Percentiles rank a stretch among this genome's conserved stretches.
phyloP scores from a whole-genome alignment of 768 basidiomycete species.

The Boletus coccyginus region DNA sequence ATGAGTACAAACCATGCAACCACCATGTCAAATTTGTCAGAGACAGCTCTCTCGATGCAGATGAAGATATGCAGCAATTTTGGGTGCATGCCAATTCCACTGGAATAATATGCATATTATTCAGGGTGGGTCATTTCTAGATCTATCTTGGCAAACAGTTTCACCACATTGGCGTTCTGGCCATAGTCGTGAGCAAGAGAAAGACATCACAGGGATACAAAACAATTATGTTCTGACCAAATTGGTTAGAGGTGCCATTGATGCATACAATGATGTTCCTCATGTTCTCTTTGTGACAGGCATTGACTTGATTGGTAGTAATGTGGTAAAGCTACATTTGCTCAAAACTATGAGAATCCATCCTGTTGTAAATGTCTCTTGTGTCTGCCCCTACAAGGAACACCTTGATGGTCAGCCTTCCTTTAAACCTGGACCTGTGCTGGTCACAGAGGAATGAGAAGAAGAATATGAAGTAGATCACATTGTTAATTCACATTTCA shows the following conservation, averaged over 20 bases:
- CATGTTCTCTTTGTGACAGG: slow-evolving; percentile 2
- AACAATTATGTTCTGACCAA: slow-evolving; percentile 17
- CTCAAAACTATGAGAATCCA: no score
- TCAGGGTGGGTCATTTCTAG: slow-evolving; percentile 10
- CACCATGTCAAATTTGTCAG: slow-evolving; percentile 34
- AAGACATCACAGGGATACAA: neutral
- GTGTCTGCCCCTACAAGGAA: no score
- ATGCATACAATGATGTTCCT: slow-evolving; percentile 27
- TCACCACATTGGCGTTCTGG: slow-evolving; percentile 39
- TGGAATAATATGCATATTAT: slow-evolving; percentile 37
- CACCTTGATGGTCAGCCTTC: no score
- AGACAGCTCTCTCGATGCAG: slow-evolving; percentile 14
- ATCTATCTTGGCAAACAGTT: slow-evolving; percentile 32
- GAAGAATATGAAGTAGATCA: no score
- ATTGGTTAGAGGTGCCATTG: slow-evolving; percentile 24
- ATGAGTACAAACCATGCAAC: slow-evolving; percentile 35
- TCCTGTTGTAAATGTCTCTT: no score
- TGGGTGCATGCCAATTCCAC: slow-evolving; percentile 40
- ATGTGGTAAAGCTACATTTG: no score
- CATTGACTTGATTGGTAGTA: no score
- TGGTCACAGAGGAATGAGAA: no score
- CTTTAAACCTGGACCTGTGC: no score
- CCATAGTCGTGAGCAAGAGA: slow-evolving; percentile 2
- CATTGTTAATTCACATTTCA: no score
- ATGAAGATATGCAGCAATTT: slow-evolving; percentile 25